A percentile compares a stretch with the other conserved stretches of the same genome.
Evolutionary conservation across 495 filamentous ascomycete species (phyloP).

Genomic region (Sabuloglossum arenarium): DNA sequence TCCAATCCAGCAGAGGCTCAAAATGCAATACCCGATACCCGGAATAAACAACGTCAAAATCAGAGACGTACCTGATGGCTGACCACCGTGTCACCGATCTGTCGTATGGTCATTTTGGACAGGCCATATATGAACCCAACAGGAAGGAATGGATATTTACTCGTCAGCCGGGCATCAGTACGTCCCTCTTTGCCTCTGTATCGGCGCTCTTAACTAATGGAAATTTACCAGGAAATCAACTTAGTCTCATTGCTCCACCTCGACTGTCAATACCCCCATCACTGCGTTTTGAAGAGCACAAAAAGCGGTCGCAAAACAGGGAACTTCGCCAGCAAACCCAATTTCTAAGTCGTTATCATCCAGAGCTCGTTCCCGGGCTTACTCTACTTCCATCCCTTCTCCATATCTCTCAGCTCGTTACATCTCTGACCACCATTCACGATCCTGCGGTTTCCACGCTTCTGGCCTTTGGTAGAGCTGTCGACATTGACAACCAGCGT

Average conservation of each 20-base stretch:
- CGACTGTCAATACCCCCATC: conserved; percentile 2
- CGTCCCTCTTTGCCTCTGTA: conserved; percentile 3
- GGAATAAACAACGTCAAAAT: conserved; percentile 12
- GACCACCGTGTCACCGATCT: conserved; percentile 30
- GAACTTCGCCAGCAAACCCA: not conserved
- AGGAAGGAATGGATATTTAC: conserved; percentile 35
- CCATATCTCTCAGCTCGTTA: conserved; percentile 13
- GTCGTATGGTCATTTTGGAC: conserved; percentile 45
- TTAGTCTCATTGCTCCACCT: not conserved
- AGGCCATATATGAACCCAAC: conserved; percentile 30
- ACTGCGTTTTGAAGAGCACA: not conserved
- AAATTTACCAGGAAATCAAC: conserved; percentile 6
- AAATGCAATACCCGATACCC: not conserved
- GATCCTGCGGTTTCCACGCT: conserved; percentile 15
- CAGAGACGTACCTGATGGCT: conserved; percentile 38
- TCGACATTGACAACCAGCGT: conserved; percentile 9
- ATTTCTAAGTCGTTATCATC: conserved; percentile 6
- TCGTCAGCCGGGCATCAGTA: conserved; percentile 8
- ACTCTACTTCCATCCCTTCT: conserved; percentile 7
- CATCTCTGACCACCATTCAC: conserved; percentile 6
- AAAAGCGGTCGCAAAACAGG: not conserved
- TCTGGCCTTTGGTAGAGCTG: conserved; percentile 13
- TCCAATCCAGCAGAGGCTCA: not conserved
- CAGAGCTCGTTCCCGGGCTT: conserved; percentile 13
- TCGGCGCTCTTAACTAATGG: conserved; percentile 1